Evolutionary conservation across 768 basidiomycete species (phyloP), one percentile per base, ranked within the genome.

Genomic region (Podaxis mareebaensis): DNA sequence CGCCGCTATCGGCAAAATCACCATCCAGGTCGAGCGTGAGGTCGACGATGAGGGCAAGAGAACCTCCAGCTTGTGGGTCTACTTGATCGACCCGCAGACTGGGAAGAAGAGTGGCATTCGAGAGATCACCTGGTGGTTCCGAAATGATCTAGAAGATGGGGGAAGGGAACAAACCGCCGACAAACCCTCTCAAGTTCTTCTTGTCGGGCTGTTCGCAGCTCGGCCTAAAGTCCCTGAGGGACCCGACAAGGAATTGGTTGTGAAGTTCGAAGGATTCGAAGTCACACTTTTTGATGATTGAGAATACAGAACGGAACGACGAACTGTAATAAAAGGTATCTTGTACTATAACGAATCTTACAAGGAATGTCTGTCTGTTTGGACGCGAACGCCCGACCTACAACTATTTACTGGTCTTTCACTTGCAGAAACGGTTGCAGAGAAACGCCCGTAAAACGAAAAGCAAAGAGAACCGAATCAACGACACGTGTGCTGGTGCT

Each of bases 121-220:
- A 39, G 74, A 75, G 60, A 67, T 75, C 20, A 75, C 74, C 30
- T 75, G 74, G 74, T 75, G 70, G 70, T 75, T 75, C 62, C 66
- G 74, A 48, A 70, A 73, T 55, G 74, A 73, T 57, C 64, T 73
- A 12, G 63, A 65, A 11, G 66, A 59, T 17, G 7, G 8, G 8
- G 22, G 8, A 1, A 49, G 42, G n/a, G 65, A 64, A 15, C 55
- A 56, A 8, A n/a, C 46, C 1, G 63, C 63, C 4, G 46, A 53
- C 7, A 66, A 63, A 12, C 33, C 61, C 6, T 38, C 60, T 20
- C 66, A 69, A 17, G 66, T 59, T 39, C 53, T 75, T 15, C 66
- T 75, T 10, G 67, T 75, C 26, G 74, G 74, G 0, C 64, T 75
- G 8, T 75, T 72, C 46, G 74, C 67, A 3, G 74, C 74, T 5